A percentile compares a stretch with the other conserved stretches of the same genome.
Conservation (phyloP, 371 early-diverging fungal species). For the Haplosporangium sp. region DNA sequence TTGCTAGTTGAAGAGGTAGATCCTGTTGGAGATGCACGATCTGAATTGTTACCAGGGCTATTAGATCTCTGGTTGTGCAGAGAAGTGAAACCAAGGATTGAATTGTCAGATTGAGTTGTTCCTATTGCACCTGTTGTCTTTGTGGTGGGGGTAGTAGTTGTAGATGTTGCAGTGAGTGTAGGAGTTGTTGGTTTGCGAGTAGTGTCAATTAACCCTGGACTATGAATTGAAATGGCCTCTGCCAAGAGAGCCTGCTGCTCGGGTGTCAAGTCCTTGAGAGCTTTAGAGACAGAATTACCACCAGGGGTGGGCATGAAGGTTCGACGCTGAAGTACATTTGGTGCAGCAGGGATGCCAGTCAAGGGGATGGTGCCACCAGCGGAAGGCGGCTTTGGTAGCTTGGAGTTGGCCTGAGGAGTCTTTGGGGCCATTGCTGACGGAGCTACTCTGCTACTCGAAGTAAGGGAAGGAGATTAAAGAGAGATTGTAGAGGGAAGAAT, state of each 20-base stretch:
- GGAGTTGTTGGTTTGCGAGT: constrained; percentile 13
- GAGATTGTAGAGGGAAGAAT: background rate
- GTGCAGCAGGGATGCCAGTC: constrained; percentile 38
- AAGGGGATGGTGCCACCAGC: constrained; percentile 34
- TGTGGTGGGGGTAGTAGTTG: constrained; percentile 1
- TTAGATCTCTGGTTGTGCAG: constrained; percentile 7
- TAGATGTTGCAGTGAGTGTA: constrained; percentile 3
- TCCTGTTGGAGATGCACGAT: constrained; percentile 36
- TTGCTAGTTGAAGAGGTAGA: constrained; percentile 24
- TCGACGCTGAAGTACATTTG: constrained; percentile 49
- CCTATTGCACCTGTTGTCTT: constrained; percentile 12
- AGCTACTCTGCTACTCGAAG: constrained; percentile 16
- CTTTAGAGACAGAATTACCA: constrained; percentile 29
- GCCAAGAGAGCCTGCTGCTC: constrained; percentile 55
- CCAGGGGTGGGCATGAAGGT: constrained; percentile 27
- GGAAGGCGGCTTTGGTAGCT: constrained; percentile 52
- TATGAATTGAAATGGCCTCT: constrained; percentile 53
- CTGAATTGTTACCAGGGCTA: constrained; percentile 15
- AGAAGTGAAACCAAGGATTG: background rate
- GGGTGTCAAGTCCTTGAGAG: constrained; percentile 51
- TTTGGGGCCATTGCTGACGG: constrained; percentile 48
- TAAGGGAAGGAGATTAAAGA: background rate
- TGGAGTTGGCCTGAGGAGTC: constrained; percentile 52
- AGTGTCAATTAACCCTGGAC: constrained; percentile 50
- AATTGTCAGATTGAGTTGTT: background rate